Evolutionary conservation across 2,329 filamentous ascomycete genomes (phyloP).

Genomic region (Pseudogymnoascus sp.): DNA sequence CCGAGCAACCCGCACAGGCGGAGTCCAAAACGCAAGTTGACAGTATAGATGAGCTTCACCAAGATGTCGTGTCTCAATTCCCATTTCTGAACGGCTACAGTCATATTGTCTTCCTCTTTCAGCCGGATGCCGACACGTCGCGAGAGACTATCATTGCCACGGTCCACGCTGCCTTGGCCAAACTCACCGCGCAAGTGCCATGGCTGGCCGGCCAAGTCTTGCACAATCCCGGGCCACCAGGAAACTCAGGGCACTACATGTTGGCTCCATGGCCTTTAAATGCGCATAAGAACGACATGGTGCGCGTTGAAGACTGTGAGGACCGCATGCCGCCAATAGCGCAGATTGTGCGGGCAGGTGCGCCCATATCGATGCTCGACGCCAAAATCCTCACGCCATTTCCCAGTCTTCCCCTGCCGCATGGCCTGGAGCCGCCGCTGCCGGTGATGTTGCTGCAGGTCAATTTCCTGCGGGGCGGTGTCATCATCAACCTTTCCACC

Average conservation of each 20-base stretch:
- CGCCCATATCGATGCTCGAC: conserved; percentile 28
- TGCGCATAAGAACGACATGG: conserved; percentile 14
- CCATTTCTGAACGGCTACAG: conserved; percentile 9
- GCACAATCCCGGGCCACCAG: background rate
- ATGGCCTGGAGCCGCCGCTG: conserved; percentile 17
- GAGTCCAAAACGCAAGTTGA: too few relatives aligned
- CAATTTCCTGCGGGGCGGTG: conserved; percentile 25
- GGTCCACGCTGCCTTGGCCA: conserved; percentile 13
- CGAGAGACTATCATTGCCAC: conserved; percentile 10
- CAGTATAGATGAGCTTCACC: too few relatives aligned
- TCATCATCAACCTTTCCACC: conserved; percentile 23
- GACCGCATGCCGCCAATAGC: conserved; percentile 16
- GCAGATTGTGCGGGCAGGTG: conserved; percentile 20
- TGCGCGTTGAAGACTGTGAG: conserved; percentile 18
- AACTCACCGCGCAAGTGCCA: conserved; percentile 15
- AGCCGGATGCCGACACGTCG: background rate
- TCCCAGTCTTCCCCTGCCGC: conserved; percentile 24
- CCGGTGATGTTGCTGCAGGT: conserved; percentile 21
- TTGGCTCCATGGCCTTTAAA: conserved; percentile 16
- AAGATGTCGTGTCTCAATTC: conserved; percentile 12
- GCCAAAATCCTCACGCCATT: conserved; percentile 24
- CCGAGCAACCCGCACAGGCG: too few relatives aligned
- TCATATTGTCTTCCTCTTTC: conserved; percentile 2
- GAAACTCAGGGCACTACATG: conserved; percentile 14
- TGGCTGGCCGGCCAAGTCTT: conserved; percentile 23